Evolutionary conservation across 1,284 basidiomycete genomes (phyloP), one percentile per base, ranked within the genome.

Genomic region (Papiliotrema laurentii): DNA sequence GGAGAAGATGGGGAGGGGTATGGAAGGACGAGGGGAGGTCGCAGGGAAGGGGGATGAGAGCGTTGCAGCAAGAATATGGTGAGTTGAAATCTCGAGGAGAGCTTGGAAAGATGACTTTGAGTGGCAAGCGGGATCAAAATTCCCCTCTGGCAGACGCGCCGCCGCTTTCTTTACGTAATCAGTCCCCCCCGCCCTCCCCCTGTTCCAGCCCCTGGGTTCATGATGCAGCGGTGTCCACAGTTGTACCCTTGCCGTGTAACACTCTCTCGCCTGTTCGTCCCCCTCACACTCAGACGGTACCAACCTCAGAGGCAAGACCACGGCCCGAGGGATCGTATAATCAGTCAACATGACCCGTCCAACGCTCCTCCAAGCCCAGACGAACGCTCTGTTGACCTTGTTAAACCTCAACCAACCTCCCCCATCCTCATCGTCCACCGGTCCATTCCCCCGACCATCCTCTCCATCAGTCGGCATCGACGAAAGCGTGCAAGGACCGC

Each of bases 401-500:
- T 72, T 79, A 45, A 76, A 76, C 54, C 71, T 79, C 56, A 77
- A 78, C 59, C 63, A 72, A 45, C 54, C 65, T 2, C 55, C 68
- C 9, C 60, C 67, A 0, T 38, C 55, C 16, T 43, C 65, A 5
- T 59, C 66, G 2, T 58, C 66, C 2, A 45, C 58, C 21, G 44
- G 49, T 18, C 60, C 67, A 0, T 68, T 59, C 50, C 65, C 64
- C 13, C 60, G 75, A 16, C 64, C 68, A 9, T 47, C 61, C 4
- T 61, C 66, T 1, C 68, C 65, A 14, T 56, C 64, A 7, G 45
- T 61, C 0, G 48, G 49, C 3, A 62, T 69, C 33, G 71, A 69
- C 19, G 66, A 73, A 30, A 53, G 44, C 7, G 51, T 68, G 1
- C 62, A 82, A n/a, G 82, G 81, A 0, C 87, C 90, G 26, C 84